phyloP scores from a whole-genome alignment of 805 yeast species.

The Cyberlindnera mycetangii region DNA sequence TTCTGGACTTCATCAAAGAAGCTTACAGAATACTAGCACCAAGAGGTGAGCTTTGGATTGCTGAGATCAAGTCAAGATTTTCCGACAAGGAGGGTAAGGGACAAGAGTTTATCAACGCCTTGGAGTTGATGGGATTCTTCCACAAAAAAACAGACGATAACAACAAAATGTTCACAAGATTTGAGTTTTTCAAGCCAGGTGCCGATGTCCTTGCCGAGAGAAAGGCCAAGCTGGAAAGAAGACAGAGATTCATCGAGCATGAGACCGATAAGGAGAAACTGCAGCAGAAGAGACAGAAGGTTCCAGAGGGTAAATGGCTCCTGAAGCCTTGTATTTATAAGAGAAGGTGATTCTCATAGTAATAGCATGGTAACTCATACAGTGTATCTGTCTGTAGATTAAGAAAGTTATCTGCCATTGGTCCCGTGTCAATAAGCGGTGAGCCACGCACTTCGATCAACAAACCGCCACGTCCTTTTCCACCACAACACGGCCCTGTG shows the following conservation, averaged over 20 bases:
- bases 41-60: conserved; percentile 94
- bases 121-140: conserved; percentile 79
- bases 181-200: conserved; percentile 89
- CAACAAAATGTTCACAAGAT: conserved; percentile 92
- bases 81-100: conserved; percentile 71
- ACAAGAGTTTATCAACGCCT: conserved; percentile 73
- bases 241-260: conserved; percentile 65
- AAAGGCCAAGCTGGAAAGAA: conserved; percentile 57
- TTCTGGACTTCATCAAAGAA: conserved; percentile 86
- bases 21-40: conserved; percentile 86
- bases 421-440: not conserved
- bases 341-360: conserved; percentile 55
- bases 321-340: conserved; percentile 96
- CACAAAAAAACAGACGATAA: conserved; percentile 83
- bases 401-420: not conserved
- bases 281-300: conserved; percentile 47
- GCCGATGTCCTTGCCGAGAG: conserved; percentile 62
- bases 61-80: conserved; percentile 93
- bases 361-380: not conserved
- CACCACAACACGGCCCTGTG: too few species aligned
- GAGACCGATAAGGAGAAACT: conserved; percentile 62
- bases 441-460: not conserved
- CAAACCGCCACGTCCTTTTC: too few species aligned
- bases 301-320: conserved; percentile 83
- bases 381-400: too few species aligned